Conservation (phyloP, 148 eudicot genomes). For the Pouteria glomerata region DNA sequence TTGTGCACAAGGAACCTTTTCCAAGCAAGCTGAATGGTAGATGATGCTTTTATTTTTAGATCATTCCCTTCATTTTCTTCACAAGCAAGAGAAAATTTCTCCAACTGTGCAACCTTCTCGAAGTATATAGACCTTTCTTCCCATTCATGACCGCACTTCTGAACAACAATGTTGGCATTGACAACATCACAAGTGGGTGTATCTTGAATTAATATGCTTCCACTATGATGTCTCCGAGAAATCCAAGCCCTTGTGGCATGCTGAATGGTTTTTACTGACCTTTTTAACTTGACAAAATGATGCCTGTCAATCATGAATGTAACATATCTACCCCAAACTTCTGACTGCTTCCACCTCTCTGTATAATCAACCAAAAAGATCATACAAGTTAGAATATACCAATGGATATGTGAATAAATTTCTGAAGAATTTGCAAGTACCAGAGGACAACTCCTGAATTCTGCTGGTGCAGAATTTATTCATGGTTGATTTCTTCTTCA, state of each 20-base stretch:
- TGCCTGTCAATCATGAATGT: constrained; percentile 47
- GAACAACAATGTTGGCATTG: constrained; percentile 26
- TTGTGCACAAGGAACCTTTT: constrained; percentile 23
- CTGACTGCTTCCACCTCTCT: constrained; percentile 31
- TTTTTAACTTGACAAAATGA: constrained; percentile 47
- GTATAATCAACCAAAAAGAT: constrained; percentile 17
- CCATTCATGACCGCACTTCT: constrained; percentile 27
- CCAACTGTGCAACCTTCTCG: constrained; percentile 9
- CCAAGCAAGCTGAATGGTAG: constrained; percentile 43
- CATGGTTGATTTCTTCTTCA: constrained; percentile 21
- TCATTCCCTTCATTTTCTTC: constrained; percentile 15
- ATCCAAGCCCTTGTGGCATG: constrained; percentile 47
- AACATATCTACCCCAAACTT: constrained; percentile 24
- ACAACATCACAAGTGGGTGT: constrained; percentile 11
- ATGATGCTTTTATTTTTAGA: constrained; percentile 29
- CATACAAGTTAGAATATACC: constrained; percentile 7
- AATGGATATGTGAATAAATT: neutral
- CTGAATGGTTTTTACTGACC: constrained; percentile 44
- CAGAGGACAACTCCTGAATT: constrained; percentile 21
- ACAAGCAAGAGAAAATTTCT: constrained; percentile 16
- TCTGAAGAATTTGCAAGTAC: constrained; percentile 10
- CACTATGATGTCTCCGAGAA: constrained; percentile 20
- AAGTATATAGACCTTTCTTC: constrained; percentile 12
- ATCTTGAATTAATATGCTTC: constrained; percentile 13
- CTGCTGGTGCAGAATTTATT: constrained; percentile 17